Base-by-base conservation (phyloP, 768 basidiomycete genomes). In the Amanita inopinata region DNA sequence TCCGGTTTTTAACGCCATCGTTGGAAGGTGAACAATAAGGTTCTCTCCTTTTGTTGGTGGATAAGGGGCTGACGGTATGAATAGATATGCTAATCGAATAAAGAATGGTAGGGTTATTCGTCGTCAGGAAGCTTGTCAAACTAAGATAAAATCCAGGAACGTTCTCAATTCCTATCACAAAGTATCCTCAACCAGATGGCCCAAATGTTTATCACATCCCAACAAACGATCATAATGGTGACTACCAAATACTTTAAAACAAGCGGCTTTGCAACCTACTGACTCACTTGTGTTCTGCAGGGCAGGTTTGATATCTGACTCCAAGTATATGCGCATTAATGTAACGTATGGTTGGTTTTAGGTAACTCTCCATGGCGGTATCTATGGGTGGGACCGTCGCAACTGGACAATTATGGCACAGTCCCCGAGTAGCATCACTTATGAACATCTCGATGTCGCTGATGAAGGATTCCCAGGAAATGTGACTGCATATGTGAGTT, bases 341-440 rank as follows among this genome's bases (percentile, higher is more conserved):
- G n/a, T n/a, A n/a, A 14, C 20, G 12, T 11, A 14, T 20, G n/a
- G 19, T 20, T 39, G 54, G 53, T 54, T 7, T 17, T 51, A 67
- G 55, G 70, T 72, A 24, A 75, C 73, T 1, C 59, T 78, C 1
- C 77, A 78, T 52, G 76, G 76, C 0, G 75, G 77, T 1, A 65
- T 66, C 12, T 57, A 63, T 39, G 76, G 77, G 14, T 80, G 70
- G 67, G 78, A 79, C 50, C 64, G 68, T 11, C 67, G 70, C 5
- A 71, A 70, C 56, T 79, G 76, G 76, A 73, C 67, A 2, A 46
- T 76, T 4, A 64, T 67, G 0, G 55, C 60, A 9, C 63, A 59
- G 47, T 61, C 64, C 4, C 48, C 59, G 12, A 69, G 63, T 1
- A 71, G 71, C 38, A 72, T 78, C 2, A 74, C 71, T 0, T 79